Base-by-base conservation (phyloP, 2,329 filamentous ascomycete species). In the Lachnellula suecica region DNA sequence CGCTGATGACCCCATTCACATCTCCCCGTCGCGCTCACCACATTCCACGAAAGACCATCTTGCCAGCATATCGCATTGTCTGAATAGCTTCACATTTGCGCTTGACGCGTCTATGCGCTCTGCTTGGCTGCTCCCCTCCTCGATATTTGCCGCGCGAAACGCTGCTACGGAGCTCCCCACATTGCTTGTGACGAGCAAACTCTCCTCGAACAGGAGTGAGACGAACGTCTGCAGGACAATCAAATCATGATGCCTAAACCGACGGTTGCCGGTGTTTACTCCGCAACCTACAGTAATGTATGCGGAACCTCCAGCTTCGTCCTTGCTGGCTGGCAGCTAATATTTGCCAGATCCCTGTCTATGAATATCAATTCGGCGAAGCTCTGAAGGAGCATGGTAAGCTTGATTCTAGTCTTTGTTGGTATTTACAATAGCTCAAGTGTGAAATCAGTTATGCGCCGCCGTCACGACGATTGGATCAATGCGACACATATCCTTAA, bases 401-500 rank as follows among this genome's bases (percentile, higher is more conserved):
- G 57, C 24, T 29, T 40, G 17, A 11, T 10, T 1, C 15, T 4
- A 23, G 4, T 20, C 13, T 22, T 10, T 40, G 19, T 10, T 20
- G 20, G 13, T n/a, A 40, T 19, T 3, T 15, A 29, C 3, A 20
- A n/a, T n/a, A n/a, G n/a, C 40, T 60, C 27, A 60, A 22, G 7
- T 5, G 11, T 38, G 40, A 47, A 11, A 59, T 17, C 47, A 68
- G 66, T 97, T 60, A 99, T 99, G 94, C 88, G 94, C 70, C 84
- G 94, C 46, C 85, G 93, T 54, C 82, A 85, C 48, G 94, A 99
- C 71, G 85, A 97, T 72, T 99, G 93, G 91, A 94, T 99, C 74
- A 99, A 99, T 77, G 94, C 94, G n/a, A 99, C 94, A 49, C 94
- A 99, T 68, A 97, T 99, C 54, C 77, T 99, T 44, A 99, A 99